phyloP scores from a whole-genome alignment of 345 rosid species.

The Brassica cretica region DNA sequence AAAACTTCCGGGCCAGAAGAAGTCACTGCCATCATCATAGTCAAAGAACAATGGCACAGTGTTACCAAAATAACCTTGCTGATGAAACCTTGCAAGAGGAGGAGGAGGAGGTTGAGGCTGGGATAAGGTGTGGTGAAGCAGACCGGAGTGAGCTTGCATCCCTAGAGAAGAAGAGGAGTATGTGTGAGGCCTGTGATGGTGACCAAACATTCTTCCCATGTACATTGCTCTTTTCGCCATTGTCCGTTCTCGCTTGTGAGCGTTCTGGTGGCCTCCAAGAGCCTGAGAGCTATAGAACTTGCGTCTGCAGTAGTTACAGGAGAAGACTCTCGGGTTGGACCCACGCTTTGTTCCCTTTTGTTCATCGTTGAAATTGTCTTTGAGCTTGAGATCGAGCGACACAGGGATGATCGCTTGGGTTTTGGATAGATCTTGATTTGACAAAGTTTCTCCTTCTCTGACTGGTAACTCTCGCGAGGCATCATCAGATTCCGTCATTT shows the following conservation, averaged over 20 bases:
- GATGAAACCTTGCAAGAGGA: slow-evolving; percentile 63
- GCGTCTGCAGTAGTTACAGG: slow-evolving; percentile 92
- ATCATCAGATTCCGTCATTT: slow-evolving; percentile 44
- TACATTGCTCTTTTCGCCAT: slow-evolving; percentile 93
- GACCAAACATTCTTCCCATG: slow-evolving; percentile 56
- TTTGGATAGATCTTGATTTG: slow-evolving; percentile 28
- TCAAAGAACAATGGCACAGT: slow-evolving; percentile 60
- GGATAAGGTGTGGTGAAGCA: slow-evolving; percentile 49
- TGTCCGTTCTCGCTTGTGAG: slow-evolving; percentile 91
- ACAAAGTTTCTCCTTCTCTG: slow-evolving; percentile 40
- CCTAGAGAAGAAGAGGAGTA: slow-evolving; percentile 86
- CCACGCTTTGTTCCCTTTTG: slow-evolving; percentile 36
- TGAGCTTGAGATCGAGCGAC: slow-evolving; percentile 74
- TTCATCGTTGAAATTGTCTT: slow-evolving; percentile 38
- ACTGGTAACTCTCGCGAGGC: slow-evolving; percentile 39
- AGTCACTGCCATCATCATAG: slow-evolving; percentile 56
- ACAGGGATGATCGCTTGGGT: slow-evolving; percentile 32
- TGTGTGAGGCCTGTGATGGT: slow-evolving; percentile 45
- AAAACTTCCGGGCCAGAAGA: slow-evolving; percentile 91
- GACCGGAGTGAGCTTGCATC: slow-evolving; percentile 72
- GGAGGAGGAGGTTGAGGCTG: slow-evolving; percentile 45
- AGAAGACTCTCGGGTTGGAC: slow-evolving; percentile 57
- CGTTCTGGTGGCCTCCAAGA: slow-evolving; percentile 97
- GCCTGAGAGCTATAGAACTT: slow-evolving; percentile 98
- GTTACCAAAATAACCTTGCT: slow-evolving; percentile 55